Evolutionary conservation across 805 yeast species (phyloP), one percentile per base, ranked within the genome.

Genomic region (Wickerhamiella vanderwaltii): DNA sequence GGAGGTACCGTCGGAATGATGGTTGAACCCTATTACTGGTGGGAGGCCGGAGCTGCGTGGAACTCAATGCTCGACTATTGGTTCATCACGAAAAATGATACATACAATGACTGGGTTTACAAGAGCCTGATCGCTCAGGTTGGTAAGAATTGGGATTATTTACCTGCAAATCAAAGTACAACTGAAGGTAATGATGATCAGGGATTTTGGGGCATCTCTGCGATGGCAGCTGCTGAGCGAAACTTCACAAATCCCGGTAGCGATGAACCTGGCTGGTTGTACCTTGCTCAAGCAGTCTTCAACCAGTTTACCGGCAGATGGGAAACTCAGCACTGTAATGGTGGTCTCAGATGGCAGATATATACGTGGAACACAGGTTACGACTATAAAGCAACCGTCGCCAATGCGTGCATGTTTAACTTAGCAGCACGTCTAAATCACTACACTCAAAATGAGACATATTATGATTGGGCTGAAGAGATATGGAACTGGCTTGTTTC

Each of bases 161-260:
- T 83, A 52, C 95, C 95, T 2, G 60, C 76, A 33, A 84, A 83
- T 63, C 93, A 84, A 58, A 71, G 85, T 9, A 69, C 79, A 6
- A 77, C 91, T 2, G 94, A 84, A 61, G 95, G 95, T 60, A 84
- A 84, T 56, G 95, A 84, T 67, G 95, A 84, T 67, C 95, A 84
- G 62, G 94, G 83, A 0, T 80, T 85, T 56, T 84, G 95, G 95
- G 95, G 94, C 1, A 66, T 85, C 35, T 79, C 91, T 1, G 91
- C 68, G 2, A 77, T 84, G 81, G 75, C 71, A 13, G 94, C 94
- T 1, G 79, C 85, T 1, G 95, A 84, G 56, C 71, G 81, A 55
- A 80, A 80, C 61, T 85, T 85, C 61, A 66, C 82, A 5, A 80
- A 82, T 52, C 86, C 87, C 1, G 64, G 72, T 59, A 45, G 51